phyloP scores from a whole-genome alignment of 2,329 filamentous ascomycete genomes.

The Aureobasidium pullulans region DNA sequence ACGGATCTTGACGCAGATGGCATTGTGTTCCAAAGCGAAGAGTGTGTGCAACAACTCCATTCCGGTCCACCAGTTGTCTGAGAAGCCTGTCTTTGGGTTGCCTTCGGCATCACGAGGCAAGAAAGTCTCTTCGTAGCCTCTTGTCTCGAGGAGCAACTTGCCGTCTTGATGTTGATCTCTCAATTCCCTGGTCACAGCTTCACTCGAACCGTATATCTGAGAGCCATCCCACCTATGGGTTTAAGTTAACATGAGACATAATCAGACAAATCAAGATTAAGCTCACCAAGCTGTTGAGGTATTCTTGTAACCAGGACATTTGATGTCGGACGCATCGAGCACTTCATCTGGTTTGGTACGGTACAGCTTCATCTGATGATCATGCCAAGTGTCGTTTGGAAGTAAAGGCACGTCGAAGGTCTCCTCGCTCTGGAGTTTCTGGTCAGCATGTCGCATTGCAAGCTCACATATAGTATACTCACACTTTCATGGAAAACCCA shows the following conservation, averaged over 20 bases:
- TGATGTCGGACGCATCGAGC: constrained; percentile 30
- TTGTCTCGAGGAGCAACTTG: not conserved
- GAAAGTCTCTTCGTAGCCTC: constrained; percentile 28
- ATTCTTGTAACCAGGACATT: constrained; percentile 37
- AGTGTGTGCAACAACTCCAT: constrained; percentile 41
- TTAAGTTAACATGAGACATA: not conserved
- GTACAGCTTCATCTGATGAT: constrained; percentile 30
- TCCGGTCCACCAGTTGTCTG: constrained; percentile 41
- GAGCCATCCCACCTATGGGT: constrained; percentile 40
- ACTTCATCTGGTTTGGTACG: constrained; percentile 30
- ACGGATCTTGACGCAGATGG: constrained; percentile 35
- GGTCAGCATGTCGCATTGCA: not conserved
- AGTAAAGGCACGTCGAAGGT: constrained; percentile 28
- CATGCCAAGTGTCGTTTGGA: constrained; percentile 29
- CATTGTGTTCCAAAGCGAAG: constrained; percentile 41
- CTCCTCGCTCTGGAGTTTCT: not conserved
- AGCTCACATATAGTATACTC: not conserved
- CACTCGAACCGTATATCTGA: constrained; percentile 40
- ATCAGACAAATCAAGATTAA: too few species aligned
- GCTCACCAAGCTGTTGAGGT: constrained; percentile 5
- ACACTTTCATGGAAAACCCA: constrained; percentile 23
- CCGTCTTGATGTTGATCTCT: constrained; percentile 22
- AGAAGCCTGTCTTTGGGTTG: constrained; percentile 36
- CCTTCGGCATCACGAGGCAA: constrained; percentile 34
- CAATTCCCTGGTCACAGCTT: constrained; percentile 31